These are phyloP conservation scores for Paecilomyces formosus DNA, from an alignment of 2,329 filamentous ascomycete species.

Conservation along the genomic window DNA sequence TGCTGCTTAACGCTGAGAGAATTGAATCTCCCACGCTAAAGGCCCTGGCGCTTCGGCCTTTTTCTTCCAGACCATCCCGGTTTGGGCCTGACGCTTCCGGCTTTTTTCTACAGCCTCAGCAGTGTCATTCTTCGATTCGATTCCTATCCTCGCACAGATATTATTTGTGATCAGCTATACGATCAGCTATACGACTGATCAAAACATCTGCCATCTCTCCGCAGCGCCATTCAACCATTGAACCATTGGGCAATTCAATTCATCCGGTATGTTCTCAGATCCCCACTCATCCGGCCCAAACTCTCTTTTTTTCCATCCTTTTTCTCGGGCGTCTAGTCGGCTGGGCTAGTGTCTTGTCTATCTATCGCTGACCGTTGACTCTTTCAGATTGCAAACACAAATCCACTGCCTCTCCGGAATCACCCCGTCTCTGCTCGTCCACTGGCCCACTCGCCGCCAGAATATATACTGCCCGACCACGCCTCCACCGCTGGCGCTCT, in stretches of 20 bases:
- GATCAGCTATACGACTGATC: too few relatives aligned
- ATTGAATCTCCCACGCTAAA: background rate
- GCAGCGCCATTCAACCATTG: background rate
- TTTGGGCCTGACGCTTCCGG: background rate
- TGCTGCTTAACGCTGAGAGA: background rate
- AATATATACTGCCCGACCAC: background rate
- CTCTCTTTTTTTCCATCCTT: background rate
- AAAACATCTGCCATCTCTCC: too few relatives aligned
- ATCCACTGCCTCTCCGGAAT: background rate
- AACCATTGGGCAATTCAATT: too few relatives aligned
- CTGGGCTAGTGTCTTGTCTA: background rate
- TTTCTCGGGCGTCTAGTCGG: background rate
- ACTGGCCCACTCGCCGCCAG: background rate
- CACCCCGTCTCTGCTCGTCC: background rate
- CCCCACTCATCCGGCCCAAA: background rate
- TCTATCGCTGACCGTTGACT: conserved; percentile 2
- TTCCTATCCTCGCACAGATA: background rate
- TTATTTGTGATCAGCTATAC: too few relatives aligned
- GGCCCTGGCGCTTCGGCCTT: background rate
- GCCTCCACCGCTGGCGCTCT: background rate
- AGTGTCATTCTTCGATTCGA: background rate
- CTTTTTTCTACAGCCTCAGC: background rate
- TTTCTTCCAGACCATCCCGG: background rate
- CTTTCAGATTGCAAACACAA: conserved; percentile 1
- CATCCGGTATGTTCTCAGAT: background rate